Percentiles rank a stretch among this genome's conserved stretches.
These are phyloP conservation scores for Alternaria panax DNA, from an alignment of 2,329 filamentous ascomycete species.

Conservation along the genomic window DNA sequence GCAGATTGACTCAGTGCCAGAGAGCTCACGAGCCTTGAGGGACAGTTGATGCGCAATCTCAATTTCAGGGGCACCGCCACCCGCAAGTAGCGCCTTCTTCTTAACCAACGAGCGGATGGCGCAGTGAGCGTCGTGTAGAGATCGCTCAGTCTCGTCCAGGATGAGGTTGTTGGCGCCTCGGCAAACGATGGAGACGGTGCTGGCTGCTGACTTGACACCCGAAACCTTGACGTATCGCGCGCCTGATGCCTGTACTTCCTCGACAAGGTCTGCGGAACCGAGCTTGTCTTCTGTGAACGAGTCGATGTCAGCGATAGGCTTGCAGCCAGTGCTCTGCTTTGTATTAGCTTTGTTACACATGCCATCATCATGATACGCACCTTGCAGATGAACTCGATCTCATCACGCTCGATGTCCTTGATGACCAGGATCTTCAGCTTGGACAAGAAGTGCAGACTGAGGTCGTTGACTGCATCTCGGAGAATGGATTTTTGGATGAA, in stretches of 20 bases:
- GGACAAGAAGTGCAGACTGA: conserved; percentile 95
- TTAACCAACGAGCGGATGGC: conserved; percentile 97
- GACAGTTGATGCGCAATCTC: conserved; percentile 90
- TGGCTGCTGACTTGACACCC: conserved; percentile 80
- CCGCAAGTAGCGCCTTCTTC: conserved; percentile 98
- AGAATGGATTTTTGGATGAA: conserved; percentile 99
- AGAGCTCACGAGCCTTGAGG: conserved; percentile 80
- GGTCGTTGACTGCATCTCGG: conserved; percentile 95
- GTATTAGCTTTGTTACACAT: conserved; percentile 21
- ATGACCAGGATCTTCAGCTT: conserved; percentile 95
- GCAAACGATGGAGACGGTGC: conserved; percentile 94
- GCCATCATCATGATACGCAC: conserved; percentile 16
- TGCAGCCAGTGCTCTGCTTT: conserved; percentile 85
- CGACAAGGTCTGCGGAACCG: conserved; percentile 88
- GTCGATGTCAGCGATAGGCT: conserved; percentile 97
- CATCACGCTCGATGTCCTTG: conserved; percentile 98
- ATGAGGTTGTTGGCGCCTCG: conserved; percentile 94
- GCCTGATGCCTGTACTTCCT: conserved; percentile 87
- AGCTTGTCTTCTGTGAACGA: conserved; percentile 99
- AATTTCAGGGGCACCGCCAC: conserved; percentile 94
- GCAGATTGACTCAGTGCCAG: conserved; percentile 95
- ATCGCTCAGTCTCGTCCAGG: conserved; percentile 95
- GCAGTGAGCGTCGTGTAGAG: conserved; percentile 95
- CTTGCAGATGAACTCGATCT: conserved; percentile 99
- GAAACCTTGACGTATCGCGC: conserved; percentile 95